These are phyloP conservation scores for Brettanomyces nanus DNA, from an alignment of 805 yeast genomes.

Conservation along the genomic window DNA sequence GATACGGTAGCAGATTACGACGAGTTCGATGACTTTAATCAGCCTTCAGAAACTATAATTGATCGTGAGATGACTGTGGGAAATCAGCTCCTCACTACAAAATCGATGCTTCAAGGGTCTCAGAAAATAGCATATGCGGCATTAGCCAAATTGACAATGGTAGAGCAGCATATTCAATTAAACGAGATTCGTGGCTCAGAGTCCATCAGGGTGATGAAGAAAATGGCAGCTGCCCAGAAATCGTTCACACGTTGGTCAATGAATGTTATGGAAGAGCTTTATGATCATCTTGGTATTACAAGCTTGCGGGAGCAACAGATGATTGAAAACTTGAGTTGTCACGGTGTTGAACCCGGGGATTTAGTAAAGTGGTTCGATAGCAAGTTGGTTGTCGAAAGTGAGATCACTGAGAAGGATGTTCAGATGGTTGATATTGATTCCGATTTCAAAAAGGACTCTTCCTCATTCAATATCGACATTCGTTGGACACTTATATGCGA, in stretches of 20 bases:
- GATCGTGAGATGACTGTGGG: constrained; percentile 37
- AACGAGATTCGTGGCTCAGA: constrained; percentile 52
- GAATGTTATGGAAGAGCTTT: constrained; percentile 59
- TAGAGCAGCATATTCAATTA: constrained; percentile 75
- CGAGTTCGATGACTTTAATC: constrained; percentile 1
- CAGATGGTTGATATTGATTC: constrained; percentile 18
- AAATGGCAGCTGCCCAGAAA: constrained; percentile 60
- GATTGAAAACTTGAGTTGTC: constrained; percentile 81
- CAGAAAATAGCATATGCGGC: constrained; percentile 93
- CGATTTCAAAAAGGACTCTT: constrained; percentile 19
- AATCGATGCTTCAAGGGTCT: constrained; percentile 67
- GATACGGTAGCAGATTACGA: constrained; percentile 16
- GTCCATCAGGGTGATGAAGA: constrained; percentile 45
- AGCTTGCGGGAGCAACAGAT: constrained; percentile 66
- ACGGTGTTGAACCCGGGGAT: constrained; percentile 72
- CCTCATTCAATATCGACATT: constrained; percentile 54
- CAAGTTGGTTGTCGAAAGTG: constrained; percentile 36
- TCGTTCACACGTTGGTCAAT: constrained; percentile 82
- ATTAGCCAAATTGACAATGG: constrained; percentile 62
- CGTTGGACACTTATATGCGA: constrained; percentile 95
- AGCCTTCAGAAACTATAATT: constrained; percentile 14
- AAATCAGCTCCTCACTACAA: constrained; percentile 74
- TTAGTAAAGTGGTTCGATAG: constrained; percentile 50
- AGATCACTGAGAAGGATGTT: constrained; percentile 6
- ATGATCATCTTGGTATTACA: constrained; percentile 69